A percentile compares a stretch with the other conserved stretches of the same genome.
Evolutionary conservation across 2,329 filamentous ascomycete genomes (phyloP).

Genomic region (Colletotrichum spinosum): DNA sequence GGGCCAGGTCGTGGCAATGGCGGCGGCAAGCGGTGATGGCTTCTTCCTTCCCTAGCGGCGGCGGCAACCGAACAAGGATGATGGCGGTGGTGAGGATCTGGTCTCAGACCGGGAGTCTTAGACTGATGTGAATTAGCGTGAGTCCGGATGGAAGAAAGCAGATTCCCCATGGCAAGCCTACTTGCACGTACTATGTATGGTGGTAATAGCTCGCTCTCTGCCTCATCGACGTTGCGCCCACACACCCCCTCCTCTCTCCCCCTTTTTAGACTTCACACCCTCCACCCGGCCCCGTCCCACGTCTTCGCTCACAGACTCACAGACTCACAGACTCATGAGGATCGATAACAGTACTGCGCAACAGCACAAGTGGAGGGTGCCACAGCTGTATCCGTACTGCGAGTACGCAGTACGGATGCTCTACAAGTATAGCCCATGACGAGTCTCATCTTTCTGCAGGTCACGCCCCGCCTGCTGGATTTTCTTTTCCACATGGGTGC

Average conservation of each 20-base stretch:
- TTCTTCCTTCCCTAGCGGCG: constrained; percentile 12
- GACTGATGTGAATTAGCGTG: background rate
- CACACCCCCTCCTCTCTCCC: background rate
- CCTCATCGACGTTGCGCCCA: constrained; percentile 26
- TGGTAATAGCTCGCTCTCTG: background rate
- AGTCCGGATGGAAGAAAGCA: constrained; percentile 3
- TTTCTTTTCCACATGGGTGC: background rate
- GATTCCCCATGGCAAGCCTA: constrained; percentile 17
- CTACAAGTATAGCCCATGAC: background rate
- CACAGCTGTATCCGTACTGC: no score
- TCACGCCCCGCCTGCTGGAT: constrained; percentile 7
- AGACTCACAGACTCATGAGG: constrained; percentile 7
- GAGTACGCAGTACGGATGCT: no score
- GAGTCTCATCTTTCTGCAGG: constrained; percentile 7
- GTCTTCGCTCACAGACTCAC: constrained; percentile 16
- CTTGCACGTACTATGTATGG: no score
- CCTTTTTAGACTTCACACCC: background rate
- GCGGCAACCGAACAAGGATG: constrained; percentile 29
- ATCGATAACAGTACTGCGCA: background rate
- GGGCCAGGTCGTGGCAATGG: constrained; percentile 2
- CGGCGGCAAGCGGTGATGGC: constrained; percentile 17
- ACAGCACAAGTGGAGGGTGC: no score
- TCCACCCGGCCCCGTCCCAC: background rate
- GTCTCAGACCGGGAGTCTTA: background rate
- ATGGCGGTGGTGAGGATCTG: background rate